phyloP scores from a whole-genome alignment of 2,329 filamentous ascomycete species.

The Aureobasidium sp. region DNA sequence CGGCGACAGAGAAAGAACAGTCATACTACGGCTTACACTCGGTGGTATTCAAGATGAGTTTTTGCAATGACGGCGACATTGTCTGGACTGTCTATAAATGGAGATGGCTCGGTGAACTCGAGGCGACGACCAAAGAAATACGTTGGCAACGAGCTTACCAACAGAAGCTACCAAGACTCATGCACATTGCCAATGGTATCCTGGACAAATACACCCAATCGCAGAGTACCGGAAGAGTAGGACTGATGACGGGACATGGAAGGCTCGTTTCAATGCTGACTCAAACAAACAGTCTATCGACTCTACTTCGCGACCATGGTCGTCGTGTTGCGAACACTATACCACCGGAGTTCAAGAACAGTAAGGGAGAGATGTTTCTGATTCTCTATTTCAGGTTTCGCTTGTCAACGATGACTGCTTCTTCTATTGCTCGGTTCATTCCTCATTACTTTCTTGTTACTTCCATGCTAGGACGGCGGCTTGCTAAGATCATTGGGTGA shows the following conservation, averaged over 20 bases:
- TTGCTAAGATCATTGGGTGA: constrained; percentile 41
- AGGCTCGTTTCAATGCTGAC: no score
- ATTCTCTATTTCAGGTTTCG: neutral
- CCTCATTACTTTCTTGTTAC: constrained; percentile 1
- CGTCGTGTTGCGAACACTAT: neutral
- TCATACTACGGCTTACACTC: constrained; percentile 18
- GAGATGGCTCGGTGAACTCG: neutral
- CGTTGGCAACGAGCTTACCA: constrained; percentile 6
- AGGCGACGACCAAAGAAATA: neutral
- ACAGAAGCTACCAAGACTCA: no score
- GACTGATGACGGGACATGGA: no score
- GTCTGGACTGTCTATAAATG: neutral
- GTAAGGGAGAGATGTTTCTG: neutral
- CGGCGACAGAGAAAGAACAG: constrained; percentile 3
- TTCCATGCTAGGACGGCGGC: neutral
- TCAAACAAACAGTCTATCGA: no score
- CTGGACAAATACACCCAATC: no score
- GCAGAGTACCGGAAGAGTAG: no score
- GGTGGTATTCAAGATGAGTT: constrained; percentile 6
- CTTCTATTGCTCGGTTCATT: neutral
- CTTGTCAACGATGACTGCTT: neutral
- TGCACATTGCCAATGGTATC: neutral
- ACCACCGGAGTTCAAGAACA: neutral
- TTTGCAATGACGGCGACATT: constrained; percentile 15
- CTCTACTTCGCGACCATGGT: no score